Base-by-base conservation (phyloP, 768 basidiomycete genomes). In the Tephrocybe sp. region DNA sequence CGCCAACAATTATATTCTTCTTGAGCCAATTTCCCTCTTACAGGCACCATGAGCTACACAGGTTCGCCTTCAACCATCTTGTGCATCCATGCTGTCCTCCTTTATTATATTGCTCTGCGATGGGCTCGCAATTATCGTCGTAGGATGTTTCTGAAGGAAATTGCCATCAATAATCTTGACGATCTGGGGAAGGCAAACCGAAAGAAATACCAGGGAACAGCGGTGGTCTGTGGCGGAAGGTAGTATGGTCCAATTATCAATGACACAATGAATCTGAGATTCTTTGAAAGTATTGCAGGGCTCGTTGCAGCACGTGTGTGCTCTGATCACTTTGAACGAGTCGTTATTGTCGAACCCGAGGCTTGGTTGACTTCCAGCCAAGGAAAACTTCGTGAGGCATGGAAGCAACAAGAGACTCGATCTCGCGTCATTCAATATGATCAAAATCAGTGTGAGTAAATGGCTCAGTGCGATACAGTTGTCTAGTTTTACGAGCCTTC, bases 311-410 rank as follows among this genome's bases (percentile, higher is more conserved):
- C 69, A 4, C 57, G 66, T 14, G 59, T 69, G 10, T 69, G 66
- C 43, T 58, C 65, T 15, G 61, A 66, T 47, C 67, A 68, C 43
- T 71, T 69, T 50, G 61, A 67, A 40, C 50, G 55, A 4, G 68
- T 71, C 36, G 28, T 70, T 20, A 53, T 71, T 32, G 52, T 71
- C 24, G 69, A 71, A 34, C 57, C 69, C 12, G 69, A 71, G 46
- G 51, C 50, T n/a, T 67, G 63, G 63, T 36, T 65, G 3, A 50
- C 57, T 11, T 51, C 58, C 0, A 45, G 62, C 21, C 60, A 62
- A 34, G 63, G 59, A 21, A 32, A 58, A 38, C 45, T 46, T n/a
- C 30, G 53, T 3, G 50, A 62, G 26, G 53, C 51, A 36, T 56
- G 63, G 62, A 51, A 34, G 20, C 52, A 56, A 32, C 47, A 43